phyloP scores from a whole-genome alignment of 768 basidiomycete genomes.

The Boletus vinaceobasis region DNA sequence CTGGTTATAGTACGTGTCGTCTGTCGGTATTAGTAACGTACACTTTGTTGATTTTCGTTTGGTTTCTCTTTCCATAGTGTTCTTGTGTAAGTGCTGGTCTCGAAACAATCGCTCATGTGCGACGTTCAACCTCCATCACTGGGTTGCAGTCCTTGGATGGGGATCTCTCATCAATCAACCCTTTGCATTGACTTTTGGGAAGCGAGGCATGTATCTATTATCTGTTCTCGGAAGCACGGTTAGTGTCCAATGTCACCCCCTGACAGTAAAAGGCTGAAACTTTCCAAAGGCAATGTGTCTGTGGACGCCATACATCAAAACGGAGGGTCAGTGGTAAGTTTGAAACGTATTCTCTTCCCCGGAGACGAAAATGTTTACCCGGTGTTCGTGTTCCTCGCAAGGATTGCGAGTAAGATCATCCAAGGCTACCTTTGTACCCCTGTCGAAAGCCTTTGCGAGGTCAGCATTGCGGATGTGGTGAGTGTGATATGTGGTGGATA shows the following conservation, averaged over 20 bases:
- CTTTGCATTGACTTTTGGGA: constrained; percentile 18
- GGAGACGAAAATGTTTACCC: neutral
- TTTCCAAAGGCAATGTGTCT: constrained; percentile 16
- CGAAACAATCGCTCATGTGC: neutral
- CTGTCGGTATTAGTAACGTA: neutral
- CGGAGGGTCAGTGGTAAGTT: constrained; percentile 16
- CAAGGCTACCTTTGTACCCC: constrained; percentile 22
- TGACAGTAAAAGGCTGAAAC: neutral
- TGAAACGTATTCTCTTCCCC: too few relatives aligned
- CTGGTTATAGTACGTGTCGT: constrained; percentile 14
- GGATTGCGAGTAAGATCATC: constrained; percentile 20
- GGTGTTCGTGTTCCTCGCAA: neutral
- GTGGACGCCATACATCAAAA: constrained; percentile 19
- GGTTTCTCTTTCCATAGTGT: constrained; percentile 4
- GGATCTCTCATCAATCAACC: constrained; percentile 20
- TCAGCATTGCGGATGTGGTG: constrained; percentile 18
- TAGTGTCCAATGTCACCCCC: neutral
- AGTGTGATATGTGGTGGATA: neutral
- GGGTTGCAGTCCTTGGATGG: constrained; percentile 14
- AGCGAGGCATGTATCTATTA: constrained; percentile 17
- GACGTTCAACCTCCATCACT: neutral
- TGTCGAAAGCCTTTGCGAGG: constrained; percentile 21
- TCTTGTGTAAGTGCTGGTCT: constrained; percentile 9
- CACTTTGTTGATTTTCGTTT: neutral
- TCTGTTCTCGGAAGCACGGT: constrained; percentile 18